Evolutionary conservation across 2,329 filamentous ascomycete species (phyloP), one percentile per base, ranked within the genome.

Genomic region (Albophoma yamanashiensis): DNA sequence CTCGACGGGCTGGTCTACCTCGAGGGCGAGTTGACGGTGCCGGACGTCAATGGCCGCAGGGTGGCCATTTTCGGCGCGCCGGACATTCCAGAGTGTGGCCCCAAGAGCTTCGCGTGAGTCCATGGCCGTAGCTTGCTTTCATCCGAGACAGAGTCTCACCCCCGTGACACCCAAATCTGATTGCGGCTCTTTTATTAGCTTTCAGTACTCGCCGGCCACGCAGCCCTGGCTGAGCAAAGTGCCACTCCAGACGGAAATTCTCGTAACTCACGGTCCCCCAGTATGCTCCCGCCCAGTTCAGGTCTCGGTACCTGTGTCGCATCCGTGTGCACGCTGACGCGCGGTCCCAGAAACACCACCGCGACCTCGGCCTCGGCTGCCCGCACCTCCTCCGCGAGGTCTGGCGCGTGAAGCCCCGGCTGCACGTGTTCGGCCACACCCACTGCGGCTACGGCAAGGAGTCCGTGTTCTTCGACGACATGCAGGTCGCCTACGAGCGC

Each of bases 391-490:
- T 93, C 7, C 74, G 79, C 17, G 91, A 95, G 68, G 73, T 89
- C 22, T 90, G 88, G 85, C 83, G 88, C 42, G 84, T 91, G 14
- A 85, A 83, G 63, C 92, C 92, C 0, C 78, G 78, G 15, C 76
- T 96, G 17, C 91, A 96, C 72, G 82, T 96, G 56, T 96, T 94
- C 70, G 92, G 91, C 1, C 92, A 96, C 73, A 82, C 92, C 31
- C 92, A 96, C 75, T 88, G 82, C 68, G 89, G 85, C 11, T 82
- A 88, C 55, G 92, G 91, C 20, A 78, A 77, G 52, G 85, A 92
- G 67, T 73, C 85, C 0, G 80, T 89, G 12, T 88, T 84, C 73
- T 96, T 89, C 80, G 90, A 94, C 71, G 82, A 85, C 34, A 82
- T 84, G 62, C 90, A 95, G 72, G 76, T 75, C 39, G 82, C 82